Evolutionary conservation across 306 rosid genomes (phyloP), one percentile per base, ranked within the genome.

Genomic region (Herpetospermum pedunculosum): DNA sequence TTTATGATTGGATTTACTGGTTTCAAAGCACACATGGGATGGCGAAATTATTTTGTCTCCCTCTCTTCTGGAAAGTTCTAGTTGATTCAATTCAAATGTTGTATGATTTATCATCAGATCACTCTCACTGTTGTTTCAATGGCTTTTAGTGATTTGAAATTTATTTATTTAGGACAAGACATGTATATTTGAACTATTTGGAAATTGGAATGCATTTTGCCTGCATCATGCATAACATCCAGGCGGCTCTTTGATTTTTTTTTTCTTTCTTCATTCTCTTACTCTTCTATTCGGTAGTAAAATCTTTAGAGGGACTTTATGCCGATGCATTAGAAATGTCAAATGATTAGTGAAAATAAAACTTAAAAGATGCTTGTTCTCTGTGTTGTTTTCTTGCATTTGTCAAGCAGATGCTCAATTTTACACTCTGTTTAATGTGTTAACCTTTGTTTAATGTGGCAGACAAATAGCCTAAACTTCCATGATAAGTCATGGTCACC

Each of bases 401-500:
- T 26, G n/a, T 57, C 37, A 29, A 57, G 64, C 3, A 14, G 38
- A 13, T 14, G 37, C 64, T 57, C 2, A 57, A 21, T 68, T 68
- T 41, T 43, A 25, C 37, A 25, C 21, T 23, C 6, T 15, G 5
- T 28, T 4, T 43, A 25, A 25, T 68, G 54, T 43, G 53, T 21
- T 28, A n/a, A n/a, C n/a, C n/a, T n/a, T n/a, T n/a, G n/a, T n/a
- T n/a, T n/a, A n/a, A n/a, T n/a, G 63, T 48, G 82, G 83, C 90
- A 94, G 96, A 76, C 87, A 46, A 75, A 70, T 23, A 85, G 12
- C 63, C 8, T 94, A 72, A 87, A 70, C 72, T 80, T 91, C 47
- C 71, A 58, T 30, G 92, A 85, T 25, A 89, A 87, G 76, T 81
- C 88, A 81, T 81, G 92, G 92, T 47, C 86, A 11, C 85, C 83